Percentiles rank a stretch among this genome's conserved stretches.
phyloP scores from a whole-genome alignment of 2,329 filamentous ascomycete species.

The Neophaeococcomyces aloes region DNA sequence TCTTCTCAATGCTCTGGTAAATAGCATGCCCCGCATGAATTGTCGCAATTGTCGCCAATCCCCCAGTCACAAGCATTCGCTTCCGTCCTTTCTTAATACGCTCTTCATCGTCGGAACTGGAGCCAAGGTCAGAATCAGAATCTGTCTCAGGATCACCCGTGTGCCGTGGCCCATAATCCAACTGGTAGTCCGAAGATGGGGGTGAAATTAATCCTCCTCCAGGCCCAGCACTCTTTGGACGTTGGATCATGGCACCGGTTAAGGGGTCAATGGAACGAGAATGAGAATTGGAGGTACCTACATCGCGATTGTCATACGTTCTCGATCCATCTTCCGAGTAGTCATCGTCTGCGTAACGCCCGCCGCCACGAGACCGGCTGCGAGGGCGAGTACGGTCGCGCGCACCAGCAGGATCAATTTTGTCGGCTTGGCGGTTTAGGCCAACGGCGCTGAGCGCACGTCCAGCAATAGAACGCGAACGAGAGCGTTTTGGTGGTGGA shows the following conservation, averaged over 20 bases:
- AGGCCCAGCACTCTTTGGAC: slow-evolving; percentile 17
- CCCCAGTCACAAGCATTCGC: slow-evolving; percentile 56
- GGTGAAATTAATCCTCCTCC: background rate
- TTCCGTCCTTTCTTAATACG: slow-evolving; percentile 53
- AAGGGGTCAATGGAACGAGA: slow-evolving; percentile 13
- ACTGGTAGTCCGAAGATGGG: slow-evolving; percentile 15
- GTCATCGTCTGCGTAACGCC: slow-evolving; percentile 29
- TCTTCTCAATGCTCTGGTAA: slow-evolving; percentile 53
- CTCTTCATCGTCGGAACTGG: slow-evolving; percentile 53
- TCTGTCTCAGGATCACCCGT: slow-evolving; percentile 26
- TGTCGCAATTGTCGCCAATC: slow-evolving; percentile 56
- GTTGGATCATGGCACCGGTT: slow-evolving; percentile 17
- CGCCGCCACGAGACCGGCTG: slow-evolving; percentile 14
- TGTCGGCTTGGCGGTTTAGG: slow-evolving; percentile 26
- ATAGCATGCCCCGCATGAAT: slow-evolving; percentile 59
- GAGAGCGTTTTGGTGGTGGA: slow-evolving; percentile 36
- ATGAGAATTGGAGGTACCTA: slow-evolving; percentile 28
- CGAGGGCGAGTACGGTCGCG: slow-evolving; percentile 13
- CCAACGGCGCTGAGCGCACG: slow-evolving; percentile 37
- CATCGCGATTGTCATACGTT: slow-evolving; percentile 23
- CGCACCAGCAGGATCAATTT: slow-evolving; percentile 19
- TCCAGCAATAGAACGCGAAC: slow-evolving; percentile 37
- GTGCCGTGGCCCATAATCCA: slow-evolving; percentile 20
- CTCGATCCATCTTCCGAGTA: slow-evolving; percentile 27
- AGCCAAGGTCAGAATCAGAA: slow-evolving; percentile 43